These are phyloP conservation scores for Kluyveromyces siamensis DNA, from an alignment of 805 yeast genomes.

Conservation along the genomic window DNA sequence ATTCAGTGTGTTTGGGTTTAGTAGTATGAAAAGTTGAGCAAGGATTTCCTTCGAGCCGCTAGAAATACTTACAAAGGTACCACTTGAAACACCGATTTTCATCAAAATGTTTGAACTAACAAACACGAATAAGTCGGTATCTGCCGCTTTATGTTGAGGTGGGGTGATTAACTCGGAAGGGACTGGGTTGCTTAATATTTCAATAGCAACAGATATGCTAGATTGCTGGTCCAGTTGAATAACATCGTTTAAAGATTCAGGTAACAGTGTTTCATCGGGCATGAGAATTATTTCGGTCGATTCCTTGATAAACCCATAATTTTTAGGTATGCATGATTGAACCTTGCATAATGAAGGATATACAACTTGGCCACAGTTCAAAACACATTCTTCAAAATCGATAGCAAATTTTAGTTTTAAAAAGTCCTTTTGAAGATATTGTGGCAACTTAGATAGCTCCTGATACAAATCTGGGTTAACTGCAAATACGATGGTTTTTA, in stretches of 20 bases:
- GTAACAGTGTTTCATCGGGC: neutral
- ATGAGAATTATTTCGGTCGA: conserved; percentile 11
- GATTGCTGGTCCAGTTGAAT: neutral
- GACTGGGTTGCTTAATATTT: conserved; percentile 7
- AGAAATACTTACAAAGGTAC: conserved; percentile 12
- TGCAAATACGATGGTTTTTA: conserved; percentile 10
- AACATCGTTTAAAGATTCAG: neutral
- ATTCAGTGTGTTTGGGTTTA: conserved; percentile 16
- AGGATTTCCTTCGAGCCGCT: conserved; percentile 4
- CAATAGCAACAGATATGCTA: neutral
- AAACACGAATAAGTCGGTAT: conserved; percentile 23
- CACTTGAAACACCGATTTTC: conserved; percentile 17
- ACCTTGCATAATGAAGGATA: conserved; percentile 14
- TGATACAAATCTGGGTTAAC: conserved; percentile 14
- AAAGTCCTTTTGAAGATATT: conserved; percentile 13
- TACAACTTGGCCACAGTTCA: conserved; percentile 10
- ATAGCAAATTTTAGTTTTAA: conserved; percentile 16
- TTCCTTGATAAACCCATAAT: neutral
- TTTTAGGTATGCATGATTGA: conserved; percentile 12
- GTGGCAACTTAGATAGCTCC: conserved; percentile 10
- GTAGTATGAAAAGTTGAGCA: conserved; percentile 15
- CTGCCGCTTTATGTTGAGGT: conserved; percentile 8
- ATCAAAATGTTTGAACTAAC: conserved; percentile 12
- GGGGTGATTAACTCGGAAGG: conserved; percentile 10
- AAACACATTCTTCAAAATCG: conserved; percentile 7